Evolutionary conservation across 179 eudicot genomes (phyloP).

Genomic region (Beta corolliflora): DNA sequence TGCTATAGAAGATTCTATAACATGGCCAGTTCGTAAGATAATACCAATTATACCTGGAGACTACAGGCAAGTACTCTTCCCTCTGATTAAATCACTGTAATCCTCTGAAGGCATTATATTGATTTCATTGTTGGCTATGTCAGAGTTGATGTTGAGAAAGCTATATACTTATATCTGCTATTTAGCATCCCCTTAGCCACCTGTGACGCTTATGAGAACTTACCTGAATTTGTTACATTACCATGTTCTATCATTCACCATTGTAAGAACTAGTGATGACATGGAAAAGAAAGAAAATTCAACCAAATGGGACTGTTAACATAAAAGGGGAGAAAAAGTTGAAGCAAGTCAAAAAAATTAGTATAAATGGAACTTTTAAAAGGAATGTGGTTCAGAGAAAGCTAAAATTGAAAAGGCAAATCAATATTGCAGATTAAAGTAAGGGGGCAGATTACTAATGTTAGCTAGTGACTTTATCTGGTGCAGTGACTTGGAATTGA

Average conservation of each 20-base stretch:
- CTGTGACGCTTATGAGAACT: not conserved
- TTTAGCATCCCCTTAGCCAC: not conserved
- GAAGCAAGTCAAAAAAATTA: not conserved
- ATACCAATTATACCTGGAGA: constrained; percentile 83
- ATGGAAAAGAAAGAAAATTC: not conserved
- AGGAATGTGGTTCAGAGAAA: not conserved
- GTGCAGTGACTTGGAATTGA: constrained; percentile 80
- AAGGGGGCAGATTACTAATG: not conserved
- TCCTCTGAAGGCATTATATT: not conserved
- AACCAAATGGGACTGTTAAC: not conserved
- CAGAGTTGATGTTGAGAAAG: not conserved
- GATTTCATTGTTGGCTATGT: not conserved
- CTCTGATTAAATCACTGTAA: not conserved
- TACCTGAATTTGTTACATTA: not conserved
- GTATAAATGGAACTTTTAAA: too few species aligned
- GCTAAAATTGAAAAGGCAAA: not conserved
- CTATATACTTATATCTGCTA: not conserved
- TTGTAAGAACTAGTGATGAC: not conserved
- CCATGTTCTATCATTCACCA: too few species aligned
- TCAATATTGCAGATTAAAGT: not conserved
- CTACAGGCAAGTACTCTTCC: constrained; percentile 52
- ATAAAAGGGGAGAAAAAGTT: not conserved
- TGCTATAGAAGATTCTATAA: constrained; percentile 90
- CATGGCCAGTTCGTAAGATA: constrained; percentile 87
- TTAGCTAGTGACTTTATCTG: constrained; percentile 6